Evolutionary conservation across 2,329 filamentous ascomycete species (phyloP), one percentile per base, ranked within the genome.

Genomic region (Calonectria leucothoes): DNA sequence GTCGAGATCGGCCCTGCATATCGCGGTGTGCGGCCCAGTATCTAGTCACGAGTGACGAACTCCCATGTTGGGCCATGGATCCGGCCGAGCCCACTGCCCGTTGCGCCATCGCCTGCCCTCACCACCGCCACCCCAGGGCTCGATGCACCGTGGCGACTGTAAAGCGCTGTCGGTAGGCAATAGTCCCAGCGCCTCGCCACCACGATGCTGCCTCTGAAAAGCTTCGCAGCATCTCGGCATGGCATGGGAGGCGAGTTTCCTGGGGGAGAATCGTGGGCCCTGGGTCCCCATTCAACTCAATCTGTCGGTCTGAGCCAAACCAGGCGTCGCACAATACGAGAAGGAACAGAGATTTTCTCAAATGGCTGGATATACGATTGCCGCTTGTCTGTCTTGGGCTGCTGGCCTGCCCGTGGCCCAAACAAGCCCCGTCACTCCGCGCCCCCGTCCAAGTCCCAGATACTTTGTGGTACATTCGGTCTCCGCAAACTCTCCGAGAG

Each of bases 401-500:
- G 48, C 49, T 17, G 51, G 66, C 42, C 25, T 29, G 55, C 23
- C 33, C 39, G 37, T 61, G 3, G 25, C 52, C 66, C 52, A 61
- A 61, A 61, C 39, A 49, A 33, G 63, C 52, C 69, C 52, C 17
- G 55, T 61, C 55, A 17, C 33, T 27, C 33, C 14, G n/a, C n/a
- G 55, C 33, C 55, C 55, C 15, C 7, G 69, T 31, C 35, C n/a
- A 66, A 63, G 51, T 71, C 64, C 29, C 39, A 31, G 37, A 52
- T 72, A 72, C 70, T 63, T 72, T 37, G 35, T 33, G 70, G 65
- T 72, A 72, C 70, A 48, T 65, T 77, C 74, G 71, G 71, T 51
- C 35, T 70, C 70, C 74, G 59, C 70, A 48, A 77, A 74, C 59
- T 69, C 66, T 72, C 75, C 70, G 75, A 70, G 49, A 15, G 63